Percentiles rank a stretch among this genome's conserved stretches.
Conservation (phyloP, 805 yeast species). For the Saturnispora ahearnii region DNA sequence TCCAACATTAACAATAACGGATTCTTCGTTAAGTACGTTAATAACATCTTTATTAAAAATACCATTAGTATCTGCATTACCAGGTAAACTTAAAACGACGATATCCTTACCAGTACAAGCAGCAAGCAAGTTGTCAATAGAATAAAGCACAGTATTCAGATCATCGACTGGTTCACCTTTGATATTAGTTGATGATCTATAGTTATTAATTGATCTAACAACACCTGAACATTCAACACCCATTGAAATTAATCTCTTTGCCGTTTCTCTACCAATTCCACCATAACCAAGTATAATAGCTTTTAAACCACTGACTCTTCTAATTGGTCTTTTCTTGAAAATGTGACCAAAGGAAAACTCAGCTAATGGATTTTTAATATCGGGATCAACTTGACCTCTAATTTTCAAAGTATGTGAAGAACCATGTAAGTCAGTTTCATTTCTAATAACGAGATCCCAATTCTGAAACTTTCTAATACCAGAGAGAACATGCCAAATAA, state of each 20-base stretch:
- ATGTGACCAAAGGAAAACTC: conserved; percentile 16
- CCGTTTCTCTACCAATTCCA: conserved; percentile 60
- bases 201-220: conserved; percentile 33
- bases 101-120: conserved; percentile 36
- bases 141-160: conserved; percentile 39
- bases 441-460: conserved; percentile 32
- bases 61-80: conserved; percentile 46
- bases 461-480: conserved; percentile 49
- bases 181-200: conserved; percentile 27
- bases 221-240: conserved; percentile 61
- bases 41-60: conserved; percentile 44
- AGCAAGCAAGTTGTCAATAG: conserved; percentile 36
- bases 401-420: conserved; percentile 31
- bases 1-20: conserved; percentile 65
- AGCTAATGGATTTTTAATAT: conserved; percentile 5
- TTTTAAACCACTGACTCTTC: conserved; percentile 32
- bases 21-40: conserved; percentile 39
- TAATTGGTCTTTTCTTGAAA: conserved; percentile 8
- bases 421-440: conserved; percentile 13
- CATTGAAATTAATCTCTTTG: conserved; percentile 41
- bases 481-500: conserved; percentile 46
- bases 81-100: conserved; percentile 60
- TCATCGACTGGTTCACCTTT: conserved; percentile 24
- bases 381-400: conserved; percentile 26
- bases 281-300: conserved; percentile 71